Base-by-base conservation (phyloP, 2,329 filamentous ascomycete genomes). In the Daldinia eschscholtzii region DNA sequence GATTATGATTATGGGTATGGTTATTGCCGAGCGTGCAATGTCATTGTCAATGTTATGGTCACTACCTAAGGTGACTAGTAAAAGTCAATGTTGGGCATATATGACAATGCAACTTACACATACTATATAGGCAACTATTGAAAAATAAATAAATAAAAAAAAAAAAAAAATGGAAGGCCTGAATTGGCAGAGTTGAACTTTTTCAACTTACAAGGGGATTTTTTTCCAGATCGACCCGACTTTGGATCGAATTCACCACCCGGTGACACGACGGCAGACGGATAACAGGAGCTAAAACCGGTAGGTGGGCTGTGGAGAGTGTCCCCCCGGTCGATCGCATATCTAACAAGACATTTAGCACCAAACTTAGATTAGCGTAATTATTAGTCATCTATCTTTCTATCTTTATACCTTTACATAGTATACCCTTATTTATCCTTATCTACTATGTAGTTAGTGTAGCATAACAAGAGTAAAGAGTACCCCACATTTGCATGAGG, bases 231-330 rank as follows among this genome's bases (percentile, higher is more conserved):
- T 57, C 50, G 57, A 59, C 18, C 41, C 42, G 39, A 59, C 18
- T 44, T 53, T 35, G 33, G 41, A 55, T 59, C 56, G 52, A 66
- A 52, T 66, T 58, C 53, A 33, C 58, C 20, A 23, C 20, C 20
- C 53, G 46, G 64, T 61, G 26, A 48, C 61, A 46, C 42, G 50
- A 41, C 28, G 39, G 50, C 58, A 58, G 44, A 41, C 33, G 58
- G 39, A 61, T 56, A 65, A 65, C 50, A 63, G 57, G 62, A 63
- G 52, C 67, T 62, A 63, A 70, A 64, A 50, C 18, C 59, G 60
- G 64, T 67, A 69, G 56, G 63, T 68, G 63, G 58, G 52, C 23
- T 65, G 67, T 57, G 58, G 57, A 61, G 56, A 66, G 26, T 9
- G 18, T 13, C 18, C 55, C 55, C 46, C 50, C 50, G 55, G 63